Base-by-base conservation (phyloP, 1,139 yeast species). In the Saccharomycopsis phalli region DNA sequence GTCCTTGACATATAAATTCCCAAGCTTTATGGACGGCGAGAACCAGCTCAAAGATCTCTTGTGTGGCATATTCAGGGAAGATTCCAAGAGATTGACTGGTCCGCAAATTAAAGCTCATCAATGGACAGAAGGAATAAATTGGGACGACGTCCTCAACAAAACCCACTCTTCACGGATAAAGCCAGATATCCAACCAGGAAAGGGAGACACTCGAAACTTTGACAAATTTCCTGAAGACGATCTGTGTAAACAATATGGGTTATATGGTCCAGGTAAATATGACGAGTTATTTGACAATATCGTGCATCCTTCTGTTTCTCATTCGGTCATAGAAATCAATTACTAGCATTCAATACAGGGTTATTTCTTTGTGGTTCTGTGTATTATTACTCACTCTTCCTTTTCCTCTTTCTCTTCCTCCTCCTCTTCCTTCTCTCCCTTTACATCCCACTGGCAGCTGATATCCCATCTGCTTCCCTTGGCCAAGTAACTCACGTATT, bases 391-490 rank as follows among this genome's bases (percentile, higher is more conserved):
- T n/a, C n/a, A n/a, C n/a, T 22, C 25, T 14, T 26, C 29, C 13
- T 11, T n/a, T 11, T 14, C 29, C 8, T n/a, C 14, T 5, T n/a
- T 11, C 14, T 26, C 29, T 14, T 26, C 29, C 7, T 11, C 13
- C 5, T n/a, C 14, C 5, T 26, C 29, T 65, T 55, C 65, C 6
- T 56, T 71, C 6, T 53, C 62, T 21, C 62, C 61, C 45, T 68
- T 70, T 16, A 84, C 80, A 50, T 76, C 77, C 93, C 94, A 88
- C 53, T 81, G 83, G 45, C 82, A 76, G 30, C 71, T 67, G 31
- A 91, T 64, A 55, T 93, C 98, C 96, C 96, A 93, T 55, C 98
- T 69, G 28, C 94, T 79, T 1, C 96, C 95, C 48, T 76, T 77
- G 5, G 97, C 96, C 50, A 76, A 76, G 57, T 75, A 75, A 56